phyloP scores from a whole-genome alignment of 208 protist genomes.

The Plasmodiophora brassicae region DNA sequence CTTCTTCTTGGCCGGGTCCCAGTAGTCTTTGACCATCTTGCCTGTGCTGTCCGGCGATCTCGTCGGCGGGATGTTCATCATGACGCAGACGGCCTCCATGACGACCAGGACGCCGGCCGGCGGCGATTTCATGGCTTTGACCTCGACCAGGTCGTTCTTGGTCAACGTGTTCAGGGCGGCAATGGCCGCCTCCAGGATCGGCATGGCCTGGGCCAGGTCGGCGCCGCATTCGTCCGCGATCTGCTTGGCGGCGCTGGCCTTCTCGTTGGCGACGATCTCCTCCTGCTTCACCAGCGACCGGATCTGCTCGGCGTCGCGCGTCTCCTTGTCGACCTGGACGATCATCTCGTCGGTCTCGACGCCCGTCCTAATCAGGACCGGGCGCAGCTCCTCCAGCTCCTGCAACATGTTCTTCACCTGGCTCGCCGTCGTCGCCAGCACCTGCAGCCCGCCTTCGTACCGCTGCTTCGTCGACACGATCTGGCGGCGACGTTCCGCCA shows the following conservation, averaged over 20 bases:
- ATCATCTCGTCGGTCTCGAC: conserved; percentile 49
- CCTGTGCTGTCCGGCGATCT: conserved; percentile 49
- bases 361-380: conserved; percentile 42
- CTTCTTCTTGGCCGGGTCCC: conserved; percentile 55
- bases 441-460: conserved; percentile 50
- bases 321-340: conserved; percentile 66
- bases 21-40: conserved; percentile 60
- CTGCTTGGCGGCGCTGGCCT: conserved; percentile 75
- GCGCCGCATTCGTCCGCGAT: conserved; percentile 89
- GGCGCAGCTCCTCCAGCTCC: conserved; percentile 50
- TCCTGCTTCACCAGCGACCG: conserved; percentile 54
- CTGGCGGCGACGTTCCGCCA: conserved; percentile 73
- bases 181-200: conserved; percentile 83
- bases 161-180: conserved; percentile 82
- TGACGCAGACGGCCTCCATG: conserved; percentile 70
- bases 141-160: conserved; percentile 78
- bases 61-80: conserved; percentile 58
- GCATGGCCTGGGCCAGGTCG: conserved; percentile 85
- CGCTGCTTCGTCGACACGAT: conserved; percentile 56
- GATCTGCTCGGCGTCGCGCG: conserved; percentile 44
- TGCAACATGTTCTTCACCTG: conserved; percentile 50
- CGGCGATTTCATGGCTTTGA: conserved; percentile 87
- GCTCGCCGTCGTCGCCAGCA: conserved; percentile 37
- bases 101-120: conserved; percentile 74
- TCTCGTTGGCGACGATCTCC: conserved; percentile 79